Percentiles rank a stretch among this genome's conserved stretches.
These are phyloP conservation scores for Leptodermis oblonga DNA, from an alignment of 257 asterid species.

Conservation along the genomic window DNA sequence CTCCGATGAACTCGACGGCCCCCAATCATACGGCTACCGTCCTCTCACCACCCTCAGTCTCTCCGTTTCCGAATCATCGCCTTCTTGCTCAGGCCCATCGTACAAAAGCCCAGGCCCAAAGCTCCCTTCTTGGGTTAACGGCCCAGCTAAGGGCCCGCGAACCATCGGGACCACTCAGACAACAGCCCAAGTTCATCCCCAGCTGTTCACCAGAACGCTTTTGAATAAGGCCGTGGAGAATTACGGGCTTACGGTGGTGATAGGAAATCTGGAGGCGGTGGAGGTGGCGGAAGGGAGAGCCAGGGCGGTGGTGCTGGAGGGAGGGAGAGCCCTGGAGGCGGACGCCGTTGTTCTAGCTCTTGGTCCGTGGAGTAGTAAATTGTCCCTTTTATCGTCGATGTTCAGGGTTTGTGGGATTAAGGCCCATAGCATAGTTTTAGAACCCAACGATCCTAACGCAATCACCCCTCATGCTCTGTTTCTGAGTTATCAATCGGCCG, in stretches of 20 bases:
- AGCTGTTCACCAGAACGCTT: constrained; percentile 53
- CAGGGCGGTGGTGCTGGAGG: constrained; percentile 56
- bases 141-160: constrained; percentile 54
- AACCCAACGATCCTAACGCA: constrained; percentile 45
- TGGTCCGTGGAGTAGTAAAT: constrained; percentile 85
- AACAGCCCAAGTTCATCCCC: constrained; percentile 92
- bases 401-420: constrained; percentile 60
- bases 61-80: constrained; percentile 41
- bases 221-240: constrained; percentile 60
- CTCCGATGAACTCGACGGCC: constrained; percentile 75
- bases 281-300: constrained; percentile 53
- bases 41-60: constrained; percentile 67
- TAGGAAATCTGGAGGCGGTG: constrained; percentile 59
- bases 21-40: constrained; percentile 70
- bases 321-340: constrained; percentile 48
- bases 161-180: constrained; percentile 67
- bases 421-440: constrained; percentile 75
- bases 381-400: constrained; percentile 42
- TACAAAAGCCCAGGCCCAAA: constrained; percentile 20
- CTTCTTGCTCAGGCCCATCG: constrained; percentile 20
- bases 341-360: constrained; percentile 75
- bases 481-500: constrained; percentile 53
- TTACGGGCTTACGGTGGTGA: constrained; percentile 58
- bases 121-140: constrained; percentile 74
- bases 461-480: constrained; percentile 66